Percentiles rank a stretch among this genome's conserved stretches.
These are phyloP conservation scores for Cystofilobasidium macerans DNA, from an alignment of 768 basidiomycete species.

Conservation along the genomic window DNA sequence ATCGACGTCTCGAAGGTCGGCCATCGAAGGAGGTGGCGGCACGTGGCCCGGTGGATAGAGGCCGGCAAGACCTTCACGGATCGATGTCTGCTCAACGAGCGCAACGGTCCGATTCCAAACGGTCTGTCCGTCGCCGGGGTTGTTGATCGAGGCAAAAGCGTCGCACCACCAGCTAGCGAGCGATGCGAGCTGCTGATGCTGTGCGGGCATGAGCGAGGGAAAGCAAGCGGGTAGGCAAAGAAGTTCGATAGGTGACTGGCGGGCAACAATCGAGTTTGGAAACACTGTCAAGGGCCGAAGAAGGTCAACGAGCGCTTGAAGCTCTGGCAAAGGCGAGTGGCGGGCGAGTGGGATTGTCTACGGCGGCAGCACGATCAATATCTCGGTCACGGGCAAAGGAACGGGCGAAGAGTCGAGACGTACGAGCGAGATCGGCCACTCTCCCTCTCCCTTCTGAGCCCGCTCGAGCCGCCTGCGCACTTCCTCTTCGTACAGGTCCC, in stretches of 20 bases:
- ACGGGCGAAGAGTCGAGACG: neutral
- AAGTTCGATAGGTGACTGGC: neutral
- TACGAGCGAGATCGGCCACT: constrained; percentile 55
- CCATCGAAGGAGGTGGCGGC: too few relatives aligned
- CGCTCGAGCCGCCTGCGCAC: constrained; percentile 43
- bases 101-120: too few relatives aligned
- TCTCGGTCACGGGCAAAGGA: neutral
- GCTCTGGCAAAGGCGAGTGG: constrained; percentile 78
- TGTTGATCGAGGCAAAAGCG: neutral
- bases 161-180: neutral
- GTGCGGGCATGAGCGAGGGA: neutral
- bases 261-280: constrained; percentile 57
- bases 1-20: too few relatives aligned
- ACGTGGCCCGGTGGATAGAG: too few relatives aligned
- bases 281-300: constrained; percentile 67
- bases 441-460: constrained; percentile 28
- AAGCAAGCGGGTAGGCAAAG: constrained; percentile 15
- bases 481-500: constrained; percentile 46
- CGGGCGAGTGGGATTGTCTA: constrained; percentile 74
- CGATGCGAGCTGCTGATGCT: neutral
- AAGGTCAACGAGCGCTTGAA: constrained; percentile 64
- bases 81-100: too few relatives aligned
- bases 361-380: neutral
- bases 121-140: too few relatives aligned
- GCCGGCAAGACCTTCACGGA: too few relatives aligned